These are phyloP conservation scores for Hapsidospora chrysogenum DNA, from an alignment of 495 filamentous ascomycete genomes.

Conservation along the genomic window DNA sequence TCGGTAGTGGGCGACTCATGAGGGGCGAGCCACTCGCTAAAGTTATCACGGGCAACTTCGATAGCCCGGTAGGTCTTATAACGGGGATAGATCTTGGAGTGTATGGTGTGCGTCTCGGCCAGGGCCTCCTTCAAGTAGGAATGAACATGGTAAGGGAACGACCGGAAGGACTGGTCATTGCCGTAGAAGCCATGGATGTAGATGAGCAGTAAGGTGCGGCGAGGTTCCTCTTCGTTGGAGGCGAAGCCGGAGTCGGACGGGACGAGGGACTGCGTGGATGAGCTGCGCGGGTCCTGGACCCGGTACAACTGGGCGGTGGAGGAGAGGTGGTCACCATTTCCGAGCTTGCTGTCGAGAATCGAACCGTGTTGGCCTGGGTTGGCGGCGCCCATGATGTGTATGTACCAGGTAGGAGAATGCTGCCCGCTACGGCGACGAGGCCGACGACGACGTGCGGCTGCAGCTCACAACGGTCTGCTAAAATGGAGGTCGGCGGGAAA, in stretches of 20 bases:
- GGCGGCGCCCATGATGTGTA: too few relatives aligned
- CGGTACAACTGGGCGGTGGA: too few relatives aligned
- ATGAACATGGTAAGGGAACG: conserved; percentile 80
- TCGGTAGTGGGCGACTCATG: conserved; percentile 63
- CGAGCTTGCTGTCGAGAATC: too few relatives aligned
- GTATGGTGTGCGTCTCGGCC: conserved; percentile 57
- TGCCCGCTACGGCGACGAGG: too few relatives aligned
- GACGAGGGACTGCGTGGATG: conserved; percentile 45
- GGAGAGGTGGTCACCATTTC: too few relatives aligned
- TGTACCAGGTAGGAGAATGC: too few relatives aligned
- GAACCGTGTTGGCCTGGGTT: too few relatives aligned
- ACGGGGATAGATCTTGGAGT: conserved; percentile 82
- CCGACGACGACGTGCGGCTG: too few relatives aligned
- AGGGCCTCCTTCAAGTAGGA: conserved; percentile 51
- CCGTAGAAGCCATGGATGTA: conserved; percentile 94
- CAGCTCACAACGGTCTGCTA: too few relatives aligned
- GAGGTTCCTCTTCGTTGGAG: conserved; percentile 9
- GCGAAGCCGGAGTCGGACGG: conserved; percentile 25
- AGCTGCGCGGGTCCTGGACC: conserved; percentile 41
- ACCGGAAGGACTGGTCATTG: conserved; percentile 71
- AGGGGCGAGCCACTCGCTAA: conserved; percentile 67
- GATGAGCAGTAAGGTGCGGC: conserved; percentile 57
- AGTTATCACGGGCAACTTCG: conserved; percentile 56
- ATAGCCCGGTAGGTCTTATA: conserved; percentile 73
- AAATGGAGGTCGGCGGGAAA: too few relatives aligned